phyloP scores from a whole-genome alignment of 257 asterid species.

The Ligustrum vulgare region DNA sequence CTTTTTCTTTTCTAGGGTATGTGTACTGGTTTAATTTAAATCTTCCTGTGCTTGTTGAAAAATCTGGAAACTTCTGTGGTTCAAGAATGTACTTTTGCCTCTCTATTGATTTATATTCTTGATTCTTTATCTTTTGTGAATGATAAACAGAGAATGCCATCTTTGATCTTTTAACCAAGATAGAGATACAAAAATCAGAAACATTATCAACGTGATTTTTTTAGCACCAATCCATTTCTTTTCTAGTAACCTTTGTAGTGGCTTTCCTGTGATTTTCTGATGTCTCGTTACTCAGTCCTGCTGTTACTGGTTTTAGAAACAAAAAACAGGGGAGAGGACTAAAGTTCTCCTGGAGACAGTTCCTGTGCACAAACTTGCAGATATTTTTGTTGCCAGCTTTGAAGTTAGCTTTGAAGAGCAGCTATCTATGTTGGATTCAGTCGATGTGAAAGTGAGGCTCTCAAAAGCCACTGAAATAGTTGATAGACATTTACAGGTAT shows the following conservation, averaged over 20 bases:
- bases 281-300: conserved; percentile 22
- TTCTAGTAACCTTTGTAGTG: conserved; percentile 3
- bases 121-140: background rate
- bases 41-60: background rate
- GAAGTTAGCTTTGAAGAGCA: conserved; percentile 99
- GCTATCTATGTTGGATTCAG: conserved; percentile 91
- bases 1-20: conserved; percentile 3
- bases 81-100: background rate
- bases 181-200: background rate
- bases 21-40: background rate
- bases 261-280: conserved; percentile 16
- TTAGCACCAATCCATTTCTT: background rate
- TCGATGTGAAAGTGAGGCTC: conserved; percentile 91
- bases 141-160: background rate
- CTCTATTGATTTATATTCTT: background rate
- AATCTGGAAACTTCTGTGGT: background rate
- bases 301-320: conserved; percentile 54
- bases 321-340: conserved; percentile 91
- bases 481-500: conserved; percentile 95
- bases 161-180: background rate
- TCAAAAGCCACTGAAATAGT: conserved; percentile 95
- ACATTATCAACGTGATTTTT: background rate
- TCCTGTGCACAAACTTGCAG: conserved; percentile 97
- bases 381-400: conserved; percentile 96
- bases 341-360: conserved; percentile 96